Evolutionary conservation across 108 stramenopile species (phyloP).

Genomic region (Nitzschia palea): DNA sequence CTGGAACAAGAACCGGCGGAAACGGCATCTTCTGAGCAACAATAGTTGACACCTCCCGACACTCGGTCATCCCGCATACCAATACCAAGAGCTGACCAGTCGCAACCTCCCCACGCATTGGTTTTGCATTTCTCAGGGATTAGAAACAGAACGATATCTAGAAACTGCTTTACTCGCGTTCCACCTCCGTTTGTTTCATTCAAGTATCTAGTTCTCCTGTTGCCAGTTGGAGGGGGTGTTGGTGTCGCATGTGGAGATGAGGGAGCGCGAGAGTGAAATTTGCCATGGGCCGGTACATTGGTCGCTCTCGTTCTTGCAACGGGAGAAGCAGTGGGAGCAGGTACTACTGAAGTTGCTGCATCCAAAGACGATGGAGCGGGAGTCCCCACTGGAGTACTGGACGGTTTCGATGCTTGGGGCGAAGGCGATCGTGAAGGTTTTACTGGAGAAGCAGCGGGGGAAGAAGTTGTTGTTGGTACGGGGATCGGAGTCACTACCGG

Average conservation of each 20-base stretch:
- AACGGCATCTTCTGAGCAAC: constrained; percentile 66
- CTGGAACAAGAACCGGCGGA: constrained; percentile 47
- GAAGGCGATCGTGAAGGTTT: background rate
- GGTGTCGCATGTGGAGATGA: background rate
- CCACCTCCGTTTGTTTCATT: background rate
- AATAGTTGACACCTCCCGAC: constrained; percentile 65
- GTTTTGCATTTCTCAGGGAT: constrained; percentile 49
- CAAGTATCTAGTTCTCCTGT: background rate
- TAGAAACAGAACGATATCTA: constrained; percentile 33
- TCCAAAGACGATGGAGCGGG: constrained; percentile 4
- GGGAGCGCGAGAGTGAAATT: background rate
- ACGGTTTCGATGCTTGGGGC: background rate
- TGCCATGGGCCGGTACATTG: no score
- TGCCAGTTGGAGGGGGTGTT: background rate
- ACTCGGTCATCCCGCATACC: constrained; percentile 50
- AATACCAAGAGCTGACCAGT: constrained; percentile 71
- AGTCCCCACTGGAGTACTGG: background rate
- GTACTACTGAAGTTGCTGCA: background rate
- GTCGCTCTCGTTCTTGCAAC: background rate
- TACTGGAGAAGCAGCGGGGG: background rate
- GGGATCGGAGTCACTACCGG: background rate
- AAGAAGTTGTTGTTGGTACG: background rate
- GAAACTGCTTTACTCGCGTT: constrained; percentile 5
- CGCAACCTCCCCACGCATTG: constrained; percentile 60
- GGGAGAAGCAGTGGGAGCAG: background rate